A percentile compares a stretch with the other conserved stretches of the same genome.
Evolutionary conservation across 2,329 filamentous ascomycete genomes (phyloP).

Genomic region (Hymenoscyphus fructigenus): DNA sequence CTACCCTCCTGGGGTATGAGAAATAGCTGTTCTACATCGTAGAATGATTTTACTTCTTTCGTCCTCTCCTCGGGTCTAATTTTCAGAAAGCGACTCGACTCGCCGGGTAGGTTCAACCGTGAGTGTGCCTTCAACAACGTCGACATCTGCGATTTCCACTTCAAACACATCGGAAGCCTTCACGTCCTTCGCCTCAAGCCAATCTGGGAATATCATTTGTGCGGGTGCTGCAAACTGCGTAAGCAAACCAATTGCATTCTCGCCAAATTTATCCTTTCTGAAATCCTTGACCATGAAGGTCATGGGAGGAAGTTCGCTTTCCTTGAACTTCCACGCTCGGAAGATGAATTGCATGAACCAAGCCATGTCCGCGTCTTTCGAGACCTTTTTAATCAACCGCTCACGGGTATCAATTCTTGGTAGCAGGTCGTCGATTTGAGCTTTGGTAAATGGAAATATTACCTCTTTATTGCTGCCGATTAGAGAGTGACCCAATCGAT

Average conservation of each 20-base stretch:
- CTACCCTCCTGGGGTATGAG: background rate
- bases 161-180: conserved; percentile 1
- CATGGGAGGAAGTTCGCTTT: conserved; percentile 50
- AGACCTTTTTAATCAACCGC: conserved; percentile 22
- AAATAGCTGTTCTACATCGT: background rate
- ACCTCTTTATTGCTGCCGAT: conserved; percentile 34
- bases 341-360: conserved; percentile 61
- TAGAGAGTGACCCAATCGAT: conserved; percentile 38
- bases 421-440: conserved; percentile 30
- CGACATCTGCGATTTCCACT: conserved; percentile 9
- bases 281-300: conserved; percentile 22
- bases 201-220: background rate
- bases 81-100: background rate
- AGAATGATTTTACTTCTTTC: background rate
- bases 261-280: background rate
- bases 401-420: conserved; percentile 32
- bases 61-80: background rate
- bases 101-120: background rate
- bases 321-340: conserved; percentile 56
- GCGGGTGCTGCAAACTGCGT: background rate
- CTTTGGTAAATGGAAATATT: conserved; percentile 35
- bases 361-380: conserved; percentile 40
- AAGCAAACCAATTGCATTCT: background rate
- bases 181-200: background rate
- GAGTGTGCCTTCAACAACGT: conserved; percentile 5